Evolutionary conservation across 139 green algal genomes (phyloP).

Genomic region (Coelastrella sp.): DNA sequence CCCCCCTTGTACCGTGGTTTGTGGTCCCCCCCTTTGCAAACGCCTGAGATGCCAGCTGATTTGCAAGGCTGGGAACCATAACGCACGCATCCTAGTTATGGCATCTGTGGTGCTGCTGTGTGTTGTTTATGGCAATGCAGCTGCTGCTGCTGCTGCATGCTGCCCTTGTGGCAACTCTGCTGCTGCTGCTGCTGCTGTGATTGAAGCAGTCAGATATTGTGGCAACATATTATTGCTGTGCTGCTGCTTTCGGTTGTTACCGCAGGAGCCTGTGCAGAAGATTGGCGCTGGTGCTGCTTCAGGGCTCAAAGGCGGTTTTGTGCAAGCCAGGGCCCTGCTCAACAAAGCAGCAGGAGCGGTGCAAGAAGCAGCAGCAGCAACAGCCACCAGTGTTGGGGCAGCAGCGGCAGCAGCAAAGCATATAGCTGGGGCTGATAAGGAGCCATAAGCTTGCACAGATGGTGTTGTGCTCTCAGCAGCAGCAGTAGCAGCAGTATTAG

Average conservation of each 20-base stretch:
- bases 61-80: no score
- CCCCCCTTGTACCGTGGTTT: no score
- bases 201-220: neutral
- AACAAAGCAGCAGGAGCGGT: slow-evolving; percentile 36
- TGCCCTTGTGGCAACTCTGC: neutral
- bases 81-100: no score
- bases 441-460: neutral
- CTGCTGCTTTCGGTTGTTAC: neutral
- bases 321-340: slow-evolving; percentile 34
- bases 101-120: no score
- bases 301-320: slow-evolving; percentile 34
- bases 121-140: no score
- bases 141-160: no score
- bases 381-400: neutral
- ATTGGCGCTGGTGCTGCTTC: neutral
- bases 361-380: slow-evolving; percentile 1
- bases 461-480: neutral
- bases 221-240: neutral
- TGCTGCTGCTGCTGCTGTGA: slow-evolving; percentile 14
- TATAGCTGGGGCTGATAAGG: neutral
- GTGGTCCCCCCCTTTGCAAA: no score
- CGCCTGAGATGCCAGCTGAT: no score
- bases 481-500: no score
- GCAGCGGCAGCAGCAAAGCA: neutral
- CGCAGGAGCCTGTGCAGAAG: slow-evolving; percentile 26